Evolutionary conservation across 2,329 filamentous ascomycete species (phyloP), one percentile per base, ranked within the genome.

Genomic region (Neonectria faginata): DNA sequence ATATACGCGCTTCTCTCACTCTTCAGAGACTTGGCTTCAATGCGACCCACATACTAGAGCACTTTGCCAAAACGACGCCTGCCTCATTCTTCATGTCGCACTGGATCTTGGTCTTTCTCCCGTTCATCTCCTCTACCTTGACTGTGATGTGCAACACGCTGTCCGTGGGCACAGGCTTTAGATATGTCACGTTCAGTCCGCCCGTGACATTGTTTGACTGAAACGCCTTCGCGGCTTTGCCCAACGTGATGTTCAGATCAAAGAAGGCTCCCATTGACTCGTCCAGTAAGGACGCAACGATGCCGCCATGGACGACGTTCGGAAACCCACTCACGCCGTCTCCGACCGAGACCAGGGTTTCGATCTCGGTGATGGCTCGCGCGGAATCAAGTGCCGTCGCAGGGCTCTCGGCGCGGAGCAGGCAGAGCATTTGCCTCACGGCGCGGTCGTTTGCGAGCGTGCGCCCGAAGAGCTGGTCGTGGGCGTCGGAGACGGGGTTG

Each of bases 231-330:
- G 71, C 73, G 1, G 73, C 60, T 62, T 80, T 79, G 2, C 73
- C 73, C 41, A 80, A 66, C 0, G 73, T 74, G 20, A 67, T 59
- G 29, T 82, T 82, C 7, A 80, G 67, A 54, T 81, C 79, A 22
- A 77, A 74, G 18, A 82, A 62, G 2, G 71, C 69, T 3, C 79
- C 78, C 67, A 79, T 76, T 5, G 75, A 67, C 72, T 81, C 80
- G 52, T 82, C 80, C 25, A 79, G 63, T 57, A 81, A 65, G 5
- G 79, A 69, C 39, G 75, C 75, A 9, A 73, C 70, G 50, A 80
- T 66, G 11, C 80, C 80, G 7, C 80, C 80, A 58, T 81, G 79
- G 2, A 79, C 64, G 10, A 80, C 62, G 8, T 69, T 69, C 1
- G 74, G 68, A 36, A 75, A 78, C 2, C 80, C 78, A 7, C 72